A percentile compares a stretch with the other conserved stretches of the same genome.
Evolutionary conservation across 1,284 basidiomycete genomes (phyloP).

Genomic region (Xerocomus minutiporus): DNA sequence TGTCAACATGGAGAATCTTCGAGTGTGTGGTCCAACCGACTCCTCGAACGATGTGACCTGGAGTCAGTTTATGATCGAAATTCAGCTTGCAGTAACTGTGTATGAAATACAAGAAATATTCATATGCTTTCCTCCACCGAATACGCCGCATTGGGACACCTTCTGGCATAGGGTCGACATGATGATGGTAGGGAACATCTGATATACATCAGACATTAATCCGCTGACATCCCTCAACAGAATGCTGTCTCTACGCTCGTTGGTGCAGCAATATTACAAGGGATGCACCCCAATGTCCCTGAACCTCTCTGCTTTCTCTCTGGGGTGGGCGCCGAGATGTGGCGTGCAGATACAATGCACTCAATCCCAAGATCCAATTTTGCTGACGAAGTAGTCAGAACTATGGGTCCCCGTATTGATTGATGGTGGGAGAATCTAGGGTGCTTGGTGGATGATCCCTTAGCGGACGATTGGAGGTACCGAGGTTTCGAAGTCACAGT

Average conservation of each 20-base stretch:
- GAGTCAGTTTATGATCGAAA: neutral
- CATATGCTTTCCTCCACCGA: neutral
- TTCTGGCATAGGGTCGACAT: neutral
- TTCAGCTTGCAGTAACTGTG: neutral
- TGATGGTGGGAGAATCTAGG: neutral
- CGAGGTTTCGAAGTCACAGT: neutral
- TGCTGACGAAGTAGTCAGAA: neutral
- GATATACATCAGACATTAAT: no score
- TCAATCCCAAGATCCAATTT: neutral
- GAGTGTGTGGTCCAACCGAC: neutral
- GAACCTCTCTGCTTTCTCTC: neutral
- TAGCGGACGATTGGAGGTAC: neutral
- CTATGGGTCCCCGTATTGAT: neutral
- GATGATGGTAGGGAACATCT: neutral
- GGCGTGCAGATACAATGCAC: no score
- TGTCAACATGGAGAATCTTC: no score
- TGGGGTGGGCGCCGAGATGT: neutral
- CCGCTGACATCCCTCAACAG: neutral
- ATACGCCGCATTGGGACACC: neutral
- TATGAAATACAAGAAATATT: neutral
- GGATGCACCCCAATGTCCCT: neutral
- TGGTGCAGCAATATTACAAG: neutral
- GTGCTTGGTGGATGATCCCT: neutral
- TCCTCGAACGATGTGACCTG: neutral
- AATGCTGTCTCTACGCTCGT: neutral